Base-by-base conservation (phyloP, 306 rosid genomes). In the Fragaria ananassa region DNA sequence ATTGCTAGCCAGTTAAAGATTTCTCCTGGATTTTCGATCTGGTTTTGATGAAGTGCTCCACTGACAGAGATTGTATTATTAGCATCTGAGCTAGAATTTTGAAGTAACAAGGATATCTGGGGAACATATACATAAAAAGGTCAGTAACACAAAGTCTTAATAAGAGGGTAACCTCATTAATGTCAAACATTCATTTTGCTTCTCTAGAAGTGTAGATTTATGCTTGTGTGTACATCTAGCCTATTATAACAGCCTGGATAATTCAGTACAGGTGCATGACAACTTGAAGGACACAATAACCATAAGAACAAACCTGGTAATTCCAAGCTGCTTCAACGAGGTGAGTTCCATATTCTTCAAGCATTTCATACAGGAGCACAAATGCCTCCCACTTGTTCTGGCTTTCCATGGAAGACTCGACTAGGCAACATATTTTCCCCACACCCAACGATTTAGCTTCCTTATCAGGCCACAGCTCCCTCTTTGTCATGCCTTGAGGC, bases 291-390 rank as follows among this genome's bases (percentile, higher is more conserved):
- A 76, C 68, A 64, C 2, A 46, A 27, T 27, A 71, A 45, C 58
- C 50, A 61, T 53, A 60, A 76, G 68, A 64, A 77, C 64, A 50
- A 46, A 94, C 98, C 96, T 94, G 98, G 83, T 86, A 91, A 80
- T 90, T 87, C 98, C 98, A 94, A 57, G 97, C 98, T 68, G 98
- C 98, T 85, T 94, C 97, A 89, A 94, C 93, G 81, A 94, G 86
- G 86, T 94, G 98, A 76, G 95, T 92, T 70, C 97, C 98, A 88
- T 86, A 94, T 84, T 92, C 98, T 85, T 94, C 98, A 72, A 94
- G 98, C 97, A 94, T 94, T 81, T 94, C 98, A 78, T 94, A 92
- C 54, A 94, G 77, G 78, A 94, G 93, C 47, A 92, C 83, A 74
- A 92, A 94, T 34, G 92, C 98, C 76, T 87, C 92, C 97, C 98